Percentiles rank a stretch among this genome's conserved stretches.
Evolutionary conservation across 2,329 filamentous ascomycete genomes (phyloP).

Genomic region (Fusarium keratoplasticum): DNA sequence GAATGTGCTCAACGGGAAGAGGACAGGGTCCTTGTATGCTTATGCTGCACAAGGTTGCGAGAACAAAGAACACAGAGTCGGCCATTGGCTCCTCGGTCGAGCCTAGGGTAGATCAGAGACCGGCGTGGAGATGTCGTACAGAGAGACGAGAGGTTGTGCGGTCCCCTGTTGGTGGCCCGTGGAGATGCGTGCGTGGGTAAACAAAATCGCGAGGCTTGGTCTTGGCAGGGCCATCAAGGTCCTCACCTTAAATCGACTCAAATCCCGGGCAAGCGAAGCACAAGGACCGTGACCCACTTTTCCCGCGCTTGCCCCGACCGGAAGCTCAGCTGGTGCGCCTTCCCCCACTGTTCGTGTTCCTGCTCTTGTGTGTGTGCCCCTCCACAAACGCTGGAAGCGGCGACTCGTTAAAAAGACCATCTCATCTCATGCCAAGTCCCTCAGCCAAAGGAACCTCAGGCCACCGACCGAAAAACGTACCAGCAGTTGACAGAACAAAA

Average conservation of each 20-base stretch:
- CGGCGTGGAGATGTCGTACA: background rate
- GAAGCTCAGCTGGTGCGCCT: background rate
- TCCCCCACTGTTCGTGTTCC: background rate
- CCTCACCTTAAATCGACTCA: conserved; percentile 38
- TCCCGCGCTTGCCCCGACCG: background rate
- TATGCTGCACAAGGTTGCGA: background rate
- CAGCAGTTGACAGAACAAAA: background rate
- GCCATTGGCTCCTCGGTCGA: background rate
- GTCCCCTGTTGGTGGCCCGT: background rate
- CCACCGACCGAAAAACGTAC: background rate
- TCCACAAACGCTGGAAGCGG: background rate
- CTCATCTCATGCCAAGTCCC: background rate
- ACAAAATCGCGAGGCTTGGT: conserved; percentile 18
- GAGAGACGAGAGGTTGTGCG: background rate
- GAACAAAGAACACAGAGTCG: background rate
- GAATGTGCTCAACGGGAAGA: background rate
- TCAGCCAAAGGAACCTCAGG: background rate
- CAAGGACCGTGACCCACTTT: conserved; percentile 7
- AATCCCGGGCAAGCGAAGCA: background rate
- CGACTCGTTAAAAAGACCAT: background rate
- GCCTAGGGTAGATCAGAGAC: background rate
- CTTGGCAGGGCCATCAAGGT: conserved; percentile 42
- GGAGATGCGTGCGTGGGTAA: background rate
- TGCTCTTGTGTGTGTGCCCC: background rate
- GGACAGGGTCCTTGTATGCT: background rate